Evolutionary conservation across 2,329 filamentous ascomycete species (phyloP).

Genomic region (Dactylellina drechsleri): DNA sequence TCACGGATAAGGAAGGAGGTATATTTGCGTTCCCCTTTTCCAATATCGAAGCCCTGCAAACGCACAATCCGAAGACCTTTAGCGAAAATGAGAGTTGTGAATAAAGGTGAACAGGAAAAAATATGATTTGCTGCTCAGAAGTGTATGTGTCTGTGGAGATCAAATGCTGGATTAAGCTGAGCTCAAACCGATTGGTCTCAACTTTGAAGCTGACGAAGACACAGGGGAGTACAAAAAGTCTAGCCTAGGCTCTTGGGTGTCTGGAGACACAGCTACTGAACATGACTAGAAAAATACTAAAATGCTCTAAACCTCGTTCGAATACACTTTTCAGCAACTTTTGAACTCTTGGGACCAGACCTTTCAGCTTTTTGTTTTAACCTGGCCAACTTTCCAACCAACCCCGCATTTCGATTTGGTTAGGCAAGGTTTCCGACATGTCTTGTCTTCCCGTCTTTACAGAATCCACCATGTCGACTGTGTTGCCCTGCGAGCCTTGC

Average conservation of each 20-base stretch:
- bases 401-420: constrained; percentile 55
- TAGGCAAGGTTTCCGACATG: constrained; percentile 52
- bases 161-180: constrained; percentile 11
- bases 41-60: constrained; percentile 40
- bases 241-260: background rate
- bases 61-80: constrained; percentile 28
- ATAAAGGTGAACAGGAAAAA: constrained; percentile 9
- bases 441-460: constrained; percentile 49
- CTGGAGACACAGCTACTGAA: background rate
- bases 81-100: background rate
- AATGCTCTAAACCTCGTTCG: constrained; percentile 2
- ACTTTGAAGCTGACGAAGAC: constrained; percentile 13
- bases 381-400: constrained; percentile 22
- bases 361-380: constrained; percentile 10
- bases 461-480: constrained; percentile 44
- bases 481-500: constrained; percentile 42
- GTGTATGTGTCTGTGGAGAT: constrained; percentile 9
- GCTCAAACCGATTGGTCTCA: constrained; percentile 15
- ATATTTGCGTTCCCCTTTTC: constrained; percentile 19
- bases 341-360: no score
- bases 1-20: constrained; percentile 44
- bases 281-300: background rate
- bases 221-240: background rate
- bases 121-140: background rate
- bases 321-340: background rate